These are phyloP conservation scores for Taiozyma onychis DNA, from an alignment of 1,139 yeast species.

Conservation along the genomic window DNA sequence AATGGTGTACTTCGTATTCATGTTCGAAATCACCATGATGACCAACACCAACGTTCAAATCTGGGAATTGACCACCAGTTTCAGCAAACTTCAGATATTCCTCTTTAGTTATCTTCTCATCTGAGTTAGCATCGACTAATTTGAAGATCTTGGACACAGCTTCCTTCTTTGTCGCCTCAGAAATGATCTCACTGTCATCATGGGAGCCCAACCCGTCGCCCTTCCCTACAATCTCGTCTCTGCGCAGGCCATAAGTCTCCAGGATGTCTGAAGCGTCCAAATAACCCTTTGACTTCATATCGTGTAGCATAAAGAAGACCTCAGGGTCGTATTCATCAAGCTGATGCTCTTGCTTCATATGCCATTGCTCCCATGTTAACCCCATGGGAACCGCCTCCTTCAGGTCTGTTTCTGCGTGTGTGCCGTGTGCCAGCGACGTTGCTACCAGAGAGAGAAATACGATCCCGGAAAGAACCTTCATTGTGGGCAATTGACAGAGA, in stretches of 20 bases:
- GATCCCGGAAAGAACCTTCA: neutral
- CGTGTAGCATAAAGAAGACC: constrained; percentile 81
- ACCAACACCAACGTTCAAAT: constrained; percentile 93
- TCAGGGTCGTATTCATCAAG: constrained; percentile 67
- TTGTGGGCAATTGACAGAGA: neutral
- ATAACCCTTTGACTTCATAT: constrained; percentile 46
- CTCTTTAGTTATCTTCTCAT: constrained; percentile 55
- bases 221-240: constrained; percentile 73
- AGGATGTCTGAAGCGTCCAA: constrained; percentile 65
- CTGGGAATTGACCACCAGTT: constrained; percentile 75
- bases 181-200: constrained; percentile 52
- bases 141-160: constrained; percentile 53
- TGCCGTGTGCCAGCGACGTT: constrained; percentile 1
- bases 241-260: constrained; percentile 70
- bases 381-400: constrained; percentile 43
- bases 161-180: constrained; percentile 47
- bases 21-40: constrained; percentile 93
- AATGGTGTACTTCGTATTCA: constrained; percentile 92
- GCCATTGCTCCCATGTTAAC: constrained; percentile 73
- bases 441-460: neutral
- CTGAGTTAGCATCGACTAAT: constrained; percentile 61
- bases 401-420: constrained; percentile 17
- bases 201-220: constrained; percentile 90
- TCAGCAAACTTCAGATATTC: constrained; percentile 68
- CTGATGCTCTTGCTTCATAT: constrained; percentile 86